Percentiles rank a stretch among this genome's conserved stretches.
phyloP scores from a whole-genome alignment of 2,329 filamentous ascomycete genomes.

The Chrysosporium keratinophilum region DNA sequence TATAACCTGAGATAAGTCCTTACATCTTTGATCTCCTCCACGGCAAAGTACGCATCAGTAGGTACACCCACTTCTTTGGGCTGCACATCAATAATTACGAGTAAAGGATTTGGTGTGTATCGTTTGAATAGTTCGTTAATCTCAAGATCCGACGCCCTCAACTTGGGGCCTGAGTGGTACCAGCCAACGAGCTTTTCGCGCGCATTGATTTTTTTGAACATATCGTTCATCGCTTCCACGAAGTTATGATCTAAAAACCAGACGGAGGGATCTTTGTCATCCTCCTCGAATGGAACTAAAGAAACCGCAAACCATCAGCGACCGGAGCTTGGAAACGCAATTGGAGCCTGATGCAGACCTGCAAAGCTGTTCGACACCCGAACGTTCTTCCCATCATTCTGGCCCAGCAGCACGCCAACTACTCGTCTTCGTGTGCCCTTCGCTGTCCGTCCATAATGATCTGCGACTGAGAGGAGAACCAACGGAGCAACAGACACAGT shows the following conservation, averaged over 20 bases:
- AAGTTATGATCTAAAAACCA: slow-evolving; percentile 99
- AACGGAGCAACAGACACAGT: slow-evolving; percentile 96
- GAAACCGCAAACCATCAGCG: slow-evolving; percentile 15
- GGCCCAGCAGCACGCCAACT: slow-evolving; percentile 85
- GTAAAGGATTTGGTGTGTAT: slow-evolving; percentile 90
- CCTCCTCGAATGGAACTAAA: slow-evolving; percentile 92
- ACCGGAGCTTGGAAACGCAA: neutral
- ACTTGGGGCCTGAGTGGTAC: slow-evolving; percentile 97
- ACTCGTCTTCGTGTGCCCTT: slow-evolving; percentile 83
- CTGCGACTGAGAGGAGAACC: slow-evolving; percentile 92
- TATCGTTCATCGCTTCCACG: slow-evolving; percentile 98
- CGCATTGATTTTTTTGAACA: slow-evolving; percentile 99
- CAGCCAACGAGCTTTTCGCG: slow-evolving; percentile 97
- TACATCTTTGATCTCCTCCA: slow-evolving; percentile 99
- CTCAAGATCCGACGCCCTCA: slow-evolving; percentile 90
- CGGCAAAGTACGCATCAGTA: slow-evolving; percentile 96
- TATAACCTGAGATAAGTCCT: slow-evolving; percentile 24
- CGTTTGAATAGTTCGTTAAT: slow-evolving; percentile 99
- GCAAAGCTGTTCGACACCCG: slow-evolving; percentile 98
- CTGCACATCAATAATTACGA: slow-evolving; percentile 97
- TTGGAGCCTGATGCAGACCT: slow-evolving; percentile 47
- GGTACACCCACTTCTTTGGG: slow-evolving; percentile 96
- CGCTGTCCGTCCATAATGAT: slow-evolving; percentile 91
- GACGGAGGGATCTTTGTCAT: slow-evolving; percentile 95
- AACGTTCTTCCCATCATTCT: slow-evolving; percentile 93